Evolutionary conservation across 495 filamentous ascomycete genomes (phyloP).

Genomic region (Aspergillus leporis): DNA sequence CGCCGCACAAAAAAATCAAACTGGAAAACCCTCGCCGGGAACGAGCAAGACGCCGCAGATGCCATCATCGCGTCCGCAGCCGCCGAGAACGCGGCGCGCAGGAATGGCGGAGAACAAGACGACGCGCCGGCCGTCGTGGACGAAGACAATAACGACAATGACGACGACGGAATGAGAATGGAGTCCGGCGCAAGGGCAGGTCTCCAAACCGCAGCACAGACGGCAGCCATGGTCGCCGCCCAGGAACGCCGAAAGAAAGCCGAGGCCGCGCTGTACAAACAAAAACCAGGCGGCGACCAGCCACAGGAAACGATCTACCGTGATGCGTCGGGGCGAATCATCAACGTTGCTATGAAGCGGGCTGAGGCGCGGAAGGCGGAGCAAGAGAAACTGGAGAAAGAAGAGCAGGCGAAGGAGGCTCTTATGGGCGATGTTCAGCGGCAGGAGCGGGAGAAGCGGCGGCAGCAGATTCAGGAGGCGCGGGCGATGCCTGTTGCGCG

Average conservation of each 20-base stretch:
- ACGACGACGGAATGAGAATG: constrained; percentile 54
- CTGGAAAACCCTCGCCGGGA: constrained; percentile 69
- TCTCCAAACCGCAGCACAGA: constrained; percentile 77
- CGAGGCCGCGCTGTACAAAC: constrained; percentile 44
- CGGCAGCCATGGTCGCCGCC: constrained; percentile 72
- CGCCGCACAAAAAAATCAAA: constrained; percentile 71
- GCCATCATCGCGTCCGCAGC: constrained; percentile 77
- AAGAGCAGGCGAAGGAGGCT: constrained; percentile 59
- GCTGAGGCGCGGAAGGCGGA: constrained; percentile 76
- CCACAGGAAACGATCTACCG: constrained; percentile 85
- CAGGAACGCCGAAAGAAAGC: constrained; percentile 56
- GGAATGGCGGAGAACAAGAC: constrained; percentile 44
- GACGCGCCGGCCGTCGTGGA: constrained; percentile 43
- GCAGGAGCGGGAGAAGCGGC: constrained; percentile 53
- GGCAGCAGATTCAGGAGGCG: constrained; percentile 70
- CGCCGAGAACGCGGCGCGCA: constrained; percentile 54
- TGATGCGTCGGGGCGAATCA: constrained; percentile 87
- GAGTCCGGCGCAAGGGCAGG: constrained; percentile 83
- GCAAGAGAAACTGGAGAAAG: constrained; percentile 67
- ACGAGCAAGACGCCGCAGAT: constrained; percentile 70
- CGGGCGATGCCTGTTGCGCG: constrained; percentile 78
- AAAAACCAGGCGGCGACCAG: constrained; percentile 35
- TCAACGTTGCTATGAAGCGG: constrained; percentile 86
- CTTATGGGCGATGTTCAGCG: constrained; percentile 84
- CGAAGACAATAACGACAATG: constrained; percentile 24